phyloP scores from a whole-genome alignment of 345 rosid species.

The rapeseed (Brassica napus) region Da-Ae NC_063442.1:43352001-43352500 shows the following conservation, averaged over 20 bases:
- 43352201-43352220: not conserved
- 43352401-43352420: too few species aligned
- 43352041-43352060: not conserved
- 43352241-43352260: not conserved
- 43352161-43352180: not conserved
- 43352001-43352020: constrained; percentile 3
- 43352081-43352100: not conserved
- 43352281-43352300: not conserved
- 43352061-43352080: not conserved
- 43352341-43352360: too few species aligned
- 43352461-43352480: too few species aligned
- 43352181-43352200: not conserved
- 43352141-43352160: not conserved
- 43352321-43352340: too few species aligned
- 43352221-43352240: not conserved
- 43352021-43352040: not conserved
- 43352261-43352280: not conserved
- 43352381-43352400: too few species aligned
- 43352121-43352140: not conserved
- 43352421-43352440: too few species aligned
- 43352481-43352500: too few species aligned
- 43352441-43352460: too few species aligned
- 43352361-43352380: too few species aligned
- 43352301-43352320: too few species aligned
- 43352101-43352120: not conserved